Evolutionary conservation across 495 filamentous ascomycete genomes (phyloP).

Genomic region (Hypomontagnella submonticulosa): DNA sequence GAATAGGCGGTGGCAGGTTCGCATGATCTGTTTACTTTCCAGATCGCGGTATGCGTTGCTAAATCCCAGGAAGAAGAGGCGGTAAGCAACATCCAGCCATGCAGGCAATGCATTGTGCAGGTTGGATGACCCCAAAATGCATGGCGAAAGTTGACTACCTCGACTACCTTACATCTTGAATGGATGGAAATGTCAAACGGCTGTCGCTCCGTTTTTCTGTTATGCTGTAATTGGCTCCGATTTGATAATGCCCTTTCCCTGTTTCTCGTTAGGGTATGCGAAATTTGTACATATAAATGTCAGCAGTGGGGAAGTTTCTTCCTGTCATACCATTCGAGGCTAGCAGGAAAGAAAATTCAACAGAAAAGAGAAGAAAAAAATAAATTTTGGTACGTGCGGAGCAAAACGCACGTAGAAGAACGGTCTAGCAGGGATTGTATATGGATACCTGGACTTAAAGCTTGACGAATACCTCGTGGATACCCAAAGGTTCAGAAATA

Average conservation of each 20-base stretch:
- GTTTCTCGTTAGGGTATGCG: conserved; percentile 9
- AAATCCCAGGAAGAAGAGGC: conserved; percentile 40
- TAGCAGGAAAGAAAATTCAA: conserved; percentile 23
- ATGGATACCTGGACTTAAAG: conserved; percentile 12
- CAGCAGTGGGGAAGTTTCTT: conserved; percentile 10
- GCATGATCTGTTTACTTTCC: conserved; percentile 40
- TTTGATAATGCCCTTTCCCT: conserved; percentile 1
- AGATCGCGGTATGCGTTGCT: conserved; percentile 33
- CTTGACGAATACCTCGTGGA: conserved; percentile 38
- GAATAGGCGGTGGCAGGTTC: conserved; percentile 30
- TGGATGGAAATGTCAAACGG: conserved; percentile 9
- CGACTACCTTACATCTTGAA: conserved; percentile 1
- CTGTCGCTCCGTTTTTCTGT: conserved; percentile 1
- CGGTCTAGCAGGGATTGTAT: conserved; percentile 39
- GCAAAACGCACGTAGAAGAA: conserved; percentile 39
- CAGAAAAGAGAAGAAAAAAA: conserved; percentile 37
- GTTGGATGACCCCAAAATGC: conserved; percentile 34
- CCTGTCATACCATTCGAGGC: conserved; percentile 17
- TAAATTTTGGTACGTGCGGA: conserved; percentile 36
- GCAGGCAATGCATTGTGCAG: conserved; percentile 48
- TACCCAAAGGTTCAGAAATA: conserved; percentile 20
- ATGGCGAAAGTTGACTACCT: conserved; percentile 23
- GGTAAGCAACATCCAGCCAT: conserved; percentile 45
- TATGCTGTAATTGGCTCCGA: conserved; percentile 1
- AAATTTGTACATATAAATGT: conserved; percentile 2